phyloP scores from a whole-genome alignment of 352 stramenopile genomes.

The Globisporangium splendens region DNA sequence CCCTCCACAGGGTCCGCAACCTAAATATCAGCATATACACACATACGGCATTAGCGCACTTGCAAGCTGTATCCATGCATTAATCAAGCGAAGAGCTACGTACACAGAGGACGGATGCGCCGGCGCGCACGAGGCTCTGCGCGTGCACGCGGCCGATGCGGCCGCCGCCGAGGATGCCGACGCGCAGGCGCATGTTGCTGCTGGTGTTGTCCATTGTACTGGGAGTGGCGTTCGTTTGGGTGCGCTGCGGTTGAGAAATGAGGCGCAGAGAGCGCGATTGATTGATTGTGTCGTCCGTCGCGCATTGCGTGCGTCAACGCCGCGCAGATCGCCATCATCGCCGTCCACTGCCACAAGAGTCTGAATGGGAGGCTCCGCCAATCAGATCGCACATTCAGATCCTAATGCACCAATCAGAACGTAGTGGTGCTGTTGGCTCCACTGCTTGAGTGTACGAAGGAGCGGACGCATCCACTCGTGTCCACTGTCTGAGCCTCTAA shows the following conservation, averaged over 20 bases:
- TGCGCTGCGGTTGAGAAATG: constrained; percentile 1
- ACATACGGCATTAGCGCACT: background rate
- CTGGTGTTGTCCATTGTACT: background rate
- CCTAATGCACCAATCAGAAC: background rate
- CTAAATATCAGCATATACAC: constrained; percentile 16
- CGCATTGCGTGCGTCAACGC: background rate
- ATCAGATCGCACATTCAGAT: background rate
- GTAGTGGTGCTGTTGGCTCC: background rate
- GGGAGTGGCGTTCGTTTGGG: background rate
- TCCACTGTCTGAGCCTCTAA: background rate
- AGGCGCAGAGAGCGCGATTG: background rate
- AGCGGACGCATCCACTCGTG: background rate
- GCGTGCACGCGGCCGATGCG: constrained; percentile 68
- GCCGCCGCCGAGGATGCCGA: constrained; percentile 67
- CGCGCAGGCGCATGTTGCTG: constrained; percentile 23
- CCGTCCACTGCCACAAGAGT: background rate
- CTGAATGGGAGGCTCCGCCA: background rate
- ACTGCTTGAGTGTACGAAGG: background rate
- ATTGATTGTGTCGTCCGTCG: background rate
- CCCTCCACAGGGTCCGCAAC: constrained; percentile 24
- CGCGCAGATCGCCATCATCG: background rate
- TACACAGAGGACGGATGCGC: constrained; percentile 18
- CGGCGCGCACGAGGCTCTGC: constrained; percentile 24
- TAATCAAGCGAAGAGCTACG: background rate
- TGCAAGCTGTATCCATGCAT: background rate